A percentile compares a stretch with the other conserved stretches of the same genome.
Conservation (phyloP, 2,329 filamentous ascomycete genomes). For the Fusarium irregulare region DNA sequence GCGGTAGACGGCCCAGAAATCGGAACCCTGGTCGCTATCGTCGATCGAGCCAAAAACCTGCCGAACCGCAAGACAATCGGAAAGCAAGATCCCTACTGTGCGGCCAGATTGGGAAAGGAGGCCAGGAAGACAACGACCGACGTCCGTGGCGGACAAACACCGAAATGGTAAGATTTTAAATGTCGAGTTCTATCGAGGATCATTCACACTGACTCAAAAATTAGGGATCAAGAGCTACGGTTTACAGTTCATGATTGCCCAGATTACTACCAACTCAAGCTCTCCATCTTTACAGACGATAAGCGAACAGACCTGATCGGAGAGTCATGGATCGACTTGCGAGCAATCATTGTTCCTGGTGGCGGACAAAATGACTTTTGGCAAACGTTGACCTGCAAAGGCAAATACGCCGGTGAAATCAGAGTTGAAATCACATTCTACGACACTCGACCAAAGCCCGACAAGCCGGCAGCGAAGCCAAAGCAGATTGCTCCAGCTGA, state of each 20-base stretch:
- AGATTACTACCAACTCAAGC: slow-evolving; percentile 94
- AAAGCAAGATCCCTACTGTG: slow-evolving; percentile 98
- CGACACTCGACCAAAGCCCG: slow-evolving; percentile 84
- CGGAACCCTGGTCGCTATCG: slow-evolving; percentile 89
- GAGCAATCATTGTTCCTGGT: slow-evolving; percentile 81
- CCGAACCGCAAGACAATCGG: slow-evolving; percentile 97
- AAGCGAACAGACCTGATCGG: slow-evolving; percentile 98
- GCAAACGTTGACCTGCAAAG: slow-evolving; percentile 87
- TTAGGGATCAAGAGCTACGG: slow-evolving; percentile 95
- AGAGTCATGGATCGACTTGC: slow-evolving; percentile 89
- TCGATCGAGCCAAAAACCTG: slow-evolving; percentile 96
- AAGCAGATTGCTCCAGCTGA: slow-evolving; percentile 55
- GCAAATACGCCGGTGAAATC: slow-evolving; percentile 96
- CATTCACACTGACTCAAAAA: slow-evolving; percentile 34
- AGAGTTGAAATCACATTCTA: slow-evolving; percentile 97
- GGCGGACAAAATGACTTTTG: slow-evolving; percentile 95
- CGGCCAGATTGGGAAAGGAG: slow-evolving; percentile 92
- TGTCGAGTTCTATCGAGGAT: background rate
- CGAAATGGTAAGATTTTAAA: slow-evolving; percentile 76
- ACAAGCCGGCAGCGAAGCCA: slow-evolving; percentile 70
- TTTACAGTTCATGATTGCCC: slow-evolving; percentile 96
- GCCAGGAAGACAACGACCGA: slow-evolving; percentile 97
- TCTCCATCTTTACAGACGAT: slow-evolving; percentile 98
- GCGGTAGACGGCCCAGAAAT: slow-evolving; percentile 92
- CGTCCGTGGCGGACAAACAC: slow-evolving; percentile 92